Percentiles rank a stretch among this genome's conserved stretches.
phyloP scores from a whole-genome alignment of 352 stramenopile species.

The Globisporangium emineosum region DNA sequence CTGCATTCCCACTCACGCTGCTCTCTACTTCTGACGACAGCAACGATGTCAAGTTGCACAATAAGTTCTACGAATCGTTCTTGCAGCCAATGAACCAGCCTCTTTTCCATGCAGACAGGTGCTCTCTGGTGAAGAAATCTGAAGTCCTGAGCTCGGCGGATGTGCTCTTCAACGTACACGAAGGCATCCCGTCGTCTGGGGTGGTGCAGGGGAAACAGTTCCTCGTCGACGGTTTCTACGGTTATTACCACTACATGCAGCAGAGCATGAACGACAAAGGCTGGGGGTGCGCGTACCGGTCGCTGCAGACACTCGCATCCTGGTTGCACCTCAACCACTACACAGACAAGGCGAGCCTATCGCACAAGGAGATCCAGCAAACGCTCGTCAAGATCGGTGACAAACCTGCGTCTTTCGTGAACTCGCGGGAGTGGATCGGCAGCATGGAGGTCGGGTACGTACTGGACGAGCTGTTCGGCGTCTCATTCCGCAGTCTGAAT shows the following conservation, averaged over 20 bases:
- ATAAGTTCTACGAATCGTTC: slow-evolving; percentile 27
- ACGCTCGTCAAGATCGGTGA: slow-evolving; percentile 78
- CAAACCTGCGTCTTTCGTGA: slow-evolving; percentile 66
- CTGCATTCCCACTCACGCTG: slow-evolving; percentile 48
- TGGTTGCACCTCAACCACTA: slow-evolving; percentile 78
- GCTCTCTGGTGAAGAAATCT: slow-evolving; percentile 39
- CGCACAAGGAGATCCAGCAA: slow-evolving; percentile 73
- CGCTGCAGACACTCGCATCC: slow-evolving; percentile 80
- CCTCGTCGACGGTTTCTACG: slow-evolving; percentile 73
- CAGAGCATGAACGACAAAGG: slow-evolving; percentile 82
- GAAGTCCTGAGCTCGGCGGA: slow-evolving; percentile 31
- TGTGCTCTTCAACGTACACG: slow-evolving; percentile 69
- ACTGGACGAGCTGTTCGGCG: slow-evolving; percentile 67
- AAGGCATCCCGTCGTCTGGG: slow-evolving; percentile 46
- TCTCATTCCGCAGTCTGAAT: slow-evolving; percentile 72
- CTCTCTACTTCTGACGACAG: slow-evolving; percentile 10
- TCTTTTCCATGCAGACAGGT: slow-evolving; percentile 34
- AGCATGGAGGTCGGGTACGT: slow-evolving; percentile 84
- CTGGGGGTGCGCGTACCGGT: slow-evolving; percentile 88
- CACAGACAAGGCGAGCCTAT: slow-evolving; percentile 36
- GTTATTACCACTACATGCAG: slow-evolving; percentile 87
- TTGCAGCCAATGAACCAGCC: slow-evolving; percentile 41
- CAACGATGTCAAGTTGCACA: slow-evolving; percentile 14
- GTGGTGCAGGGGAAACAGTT: slow-evolving; percentile 32
- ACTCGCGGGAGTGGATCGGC: slow-evolving; percentile 80